Evolutionary conservation across 148 eudicot genomes (phyloP).

Genomic region (Polygonum aviculare): DNA sequence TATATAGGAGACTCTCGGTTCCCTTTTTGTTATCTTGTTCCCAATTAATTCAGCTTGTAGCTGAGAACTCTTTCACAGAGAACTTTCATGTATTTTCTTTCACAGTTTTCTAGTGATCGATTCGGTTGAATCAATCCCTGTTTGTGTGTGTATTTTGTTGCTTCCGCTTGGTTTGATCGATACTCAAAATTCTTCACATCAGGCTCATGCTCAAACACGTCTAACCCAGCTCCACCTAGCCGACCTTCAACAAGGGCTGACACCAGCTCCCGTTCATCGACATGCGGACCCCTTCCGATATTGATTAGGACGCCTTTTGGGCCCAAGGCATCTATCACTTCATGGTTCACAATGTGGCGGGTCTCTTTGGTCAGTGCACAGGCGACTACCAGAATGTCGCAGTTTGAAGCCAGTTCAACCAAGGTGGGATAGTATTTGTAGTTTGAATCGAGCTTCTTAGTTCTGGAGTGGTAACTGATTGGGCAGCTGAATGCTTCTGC

Average conservation of each 20-base stretch:
- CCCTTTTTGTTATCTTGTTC: no score
- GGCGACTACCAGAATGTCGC: constrained; percentile 62
- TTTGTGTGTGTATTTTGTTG: no score
- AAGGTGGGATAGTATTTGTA: constrained; percentile 59
- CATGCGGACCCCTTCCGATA: constrained; percentile 81
- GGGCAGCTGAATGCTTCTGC: constrained; percentile 67
- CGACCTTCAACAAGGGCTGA: constrained; percentile 79
- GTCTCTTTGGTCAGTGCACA: constrained; percentile 73
- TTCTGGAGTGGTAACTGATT: constrained; percentile 59
- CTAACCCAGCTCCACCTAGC: constrained; percentile 80
- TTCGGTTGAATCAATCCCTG: no score
- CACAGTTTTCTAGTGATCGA: no score
- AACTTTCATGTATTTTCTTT: no score
- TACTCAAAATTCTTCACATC: no score
- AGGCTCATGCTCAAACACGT: constrained; percentile 72
- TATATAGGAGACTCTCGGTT: no score
- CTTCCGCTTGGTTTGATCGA: no score
- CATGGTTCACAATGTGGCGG: constrained; percentile 63
- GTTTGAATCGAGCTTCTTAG: constrained; percentile 37
- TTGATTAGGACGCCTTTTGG: constrained; percentile 75
- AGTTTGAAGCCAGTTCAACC: constrained; percentile 60
- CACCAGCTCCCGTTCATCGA: constrained; percentile 71
- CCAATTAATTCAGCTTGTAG: no score
- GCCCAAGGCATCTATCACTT: constrained; percentile 65
- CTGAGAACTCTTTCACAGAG: no score